phyloP scores from a whole-genome alignment of 1,284 basidiomycete genomes.

The Phaffia rhodozyma region DNA sequence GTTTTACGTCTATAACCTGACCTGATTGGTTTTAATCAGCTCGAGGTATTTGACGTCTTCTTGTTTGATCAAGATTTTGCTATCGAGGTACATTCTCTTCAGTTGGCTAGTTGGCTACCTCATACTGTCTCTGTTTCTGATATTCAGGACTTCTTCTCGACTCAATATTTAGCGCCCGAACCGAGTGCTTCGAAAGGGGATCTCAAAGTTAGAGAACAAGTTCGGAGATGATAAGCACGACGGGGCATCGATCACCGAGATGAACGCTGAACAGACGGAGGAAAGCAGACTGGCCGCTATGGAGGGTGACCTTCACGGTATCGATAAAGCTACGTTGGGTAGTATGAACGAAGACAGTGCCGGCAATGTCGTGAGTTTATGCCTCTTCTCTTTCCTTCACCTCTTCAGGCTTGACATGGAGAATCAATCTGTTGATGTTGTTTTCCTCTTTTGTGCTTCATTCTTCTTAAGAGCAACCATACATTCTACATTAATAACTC shows the following conservation, averaged over 20 bases:
- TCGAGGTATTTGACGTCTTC: constrained; percentile 83
- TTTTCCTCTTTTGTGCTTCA: background rate
- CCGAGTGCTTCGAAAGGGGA: constrained; percentile 32
- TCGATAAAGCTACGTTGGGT: constrained; percentile 9
- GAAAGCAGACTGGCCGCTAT: constrained; percentile 10
- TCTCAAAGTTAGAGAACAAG: constrained; percentile 28
- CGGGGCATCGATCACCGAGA: constrained; percentile 14
- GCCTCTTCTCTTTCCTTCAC: background rate
- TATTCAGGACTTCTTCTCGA: background rate
- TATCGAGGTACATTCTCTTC: constrained; percentile 44
- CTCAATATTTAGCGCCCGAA: constrained; percentile 26
- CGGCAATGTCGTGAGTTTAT: background rate
- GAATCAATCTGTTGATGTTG: background rate
- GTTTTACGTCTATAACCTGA: background rate
- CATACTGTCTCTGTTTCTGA: background rate
- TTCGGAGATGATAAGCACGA: constrained; percentile 6
- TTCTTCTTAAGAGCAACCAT: constrained; percentile 44
- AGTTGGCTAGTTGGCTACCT: too few species aligned
- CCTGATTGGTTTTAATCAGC: constrained; percentile 34
- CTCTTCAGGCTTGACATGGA: background rate
- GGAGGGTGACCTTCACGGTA: constrained; percentile 15
- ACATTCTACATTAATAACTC: constrained; percentile 90
- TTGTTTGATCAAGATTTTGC: constrained; percentile 80
- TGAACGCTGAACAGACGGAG: constrained; percentile 14
- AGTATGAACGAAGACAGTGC: background rate